These are phyloP conservation scores for Neurospora sp. DNA, from an alignment of 495 filamentous ascomycete species.

Conservation along the genomic window DNA sequence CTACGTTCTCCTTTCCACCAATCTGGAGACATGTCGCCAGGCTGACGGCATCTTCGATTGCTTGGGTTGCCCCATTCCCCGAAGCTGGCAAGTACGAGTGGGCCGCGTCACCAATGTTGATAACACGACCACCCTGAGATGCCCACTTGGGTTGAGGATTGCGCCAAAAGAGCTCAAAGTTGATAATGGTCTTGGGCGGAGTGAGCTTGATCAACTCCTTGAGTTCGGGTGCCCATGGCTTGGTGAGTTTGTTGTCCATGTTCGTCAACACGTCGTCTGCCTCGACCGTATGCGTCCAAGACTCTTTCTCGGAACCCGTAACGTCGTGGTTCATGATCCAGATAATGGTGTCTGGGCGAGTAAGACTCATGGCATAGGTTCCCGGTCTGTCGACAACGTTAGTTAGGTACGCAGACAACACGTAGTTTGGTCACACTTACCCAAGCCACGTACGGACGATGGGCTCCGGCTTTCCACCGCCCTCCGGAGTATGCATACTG, in stretches of 20 bases:
- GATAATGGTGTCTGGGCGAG: conserved; percentile 38
- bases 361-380: conserved; percentile 41
- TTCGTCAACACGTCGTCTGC: conserved; percentile 42
- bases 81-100: conserved; percentile 61
- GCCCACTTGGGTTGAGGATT: conserved; percentile 55
- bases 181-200: conserved; percentile 46
- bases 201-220: conserved; percentile 48
- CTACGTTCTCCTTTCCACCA: conserved; percentile 50
- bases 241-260: conserved; percentile 29
- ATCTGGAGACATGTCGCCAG: conserved; percentile 52
- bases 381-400: conserved; percentile 25
- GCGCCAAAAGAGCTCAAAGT: conserved; percentile 60
- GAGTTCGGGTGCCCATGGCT: conserved; percentile 43
- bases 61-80: conserved; percentile 58
- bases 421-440: conserved; percentile 14
- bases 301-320: conserved; percentile 38
- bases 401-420: background rate
- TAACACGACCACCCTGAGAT: conserved; percentile 47
- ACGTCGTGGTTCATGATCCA: conserved; percentile 50
- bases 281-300: conserved; percentile 44
- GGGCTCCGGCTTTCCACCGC: conserved; percentile 26
- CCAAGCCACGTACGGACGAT: conserved; percentile 33
- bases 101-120: conserved; percentile 56
- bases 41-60: conserved; percentile 59
- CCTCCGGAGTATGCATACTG: conserved; percentile 23